phyloP scores from a whole-genome alignment of 2,329 filamentous ascomycete genomes.

The Cladosporium velox region DNA sequence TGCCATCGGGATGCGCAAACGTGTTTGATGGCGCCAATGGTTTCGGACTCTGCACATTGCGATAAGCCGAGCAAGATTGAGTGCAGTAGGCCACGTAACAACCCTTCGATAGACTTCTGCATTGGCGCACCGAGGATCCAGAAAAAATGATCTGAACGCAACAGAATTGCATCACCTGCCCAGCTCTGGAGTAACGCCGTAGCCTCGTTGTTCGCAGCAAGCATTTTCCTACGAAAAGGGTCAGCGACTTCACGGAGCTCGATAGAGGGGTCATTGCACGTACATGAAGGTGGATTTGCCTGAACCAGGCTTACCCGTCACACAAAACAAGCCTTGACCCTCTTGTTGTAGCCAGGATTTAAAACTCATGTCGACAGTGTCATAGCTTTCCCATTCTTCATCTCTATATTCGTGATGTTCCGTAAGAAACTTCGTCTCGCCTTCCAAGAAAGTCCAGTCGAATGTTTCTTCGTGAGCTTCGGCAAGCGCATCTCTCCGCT shows the following conservation, averaged over 20 bases:
- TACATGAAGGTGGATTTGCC: conserved; percentile 23
- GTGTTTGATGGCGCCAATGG: not conserved
- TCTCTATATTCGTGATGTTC: too few relatives aligned
- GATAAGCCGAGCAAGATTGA: not conserved
- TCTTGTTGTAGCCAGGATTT: too few relatives aligned
- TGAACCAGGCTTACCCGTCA: conserved; percentile 22
- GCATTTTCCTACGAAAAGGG: too few relatives aligned
- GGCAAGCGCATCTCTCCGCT: not conserved
- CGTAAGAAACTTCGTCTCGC: too few relatives aligned
- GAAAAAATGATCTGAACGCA: conserved; percentile 4
- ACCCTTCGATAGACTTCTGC: not conserved
- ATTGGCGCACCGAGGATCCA: not conserved
- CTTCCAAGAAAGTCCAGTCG: conserved; percentile 2
- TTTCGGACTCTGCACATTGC: too few relatives aligned
- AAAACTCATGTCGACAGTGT: not conserved
- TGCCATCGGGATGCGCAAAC: not conserved
- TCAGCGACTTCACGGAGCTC: too few relatives aligned
- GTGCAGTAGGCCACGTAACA: not conserved
- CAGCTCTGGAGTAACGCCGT: too few relatives aligned
- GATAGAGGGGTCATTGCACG: too few relatives aligned
- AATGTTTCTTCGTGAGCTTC: not conserved
- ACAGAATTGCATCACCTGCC: too few relatives aligned
- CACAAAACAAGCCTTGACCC: too few relatives aligned
- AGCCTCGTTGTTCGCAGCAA: too few relatives aligned
- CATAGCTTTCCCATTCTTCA: too few relatives aligned